Percentiles rank a stretch among this genome's conserved stretches.
Conservation (phyloP, 2,329 filamentous ascomycete genomes). For the Fusarium falciforme region DNA sequence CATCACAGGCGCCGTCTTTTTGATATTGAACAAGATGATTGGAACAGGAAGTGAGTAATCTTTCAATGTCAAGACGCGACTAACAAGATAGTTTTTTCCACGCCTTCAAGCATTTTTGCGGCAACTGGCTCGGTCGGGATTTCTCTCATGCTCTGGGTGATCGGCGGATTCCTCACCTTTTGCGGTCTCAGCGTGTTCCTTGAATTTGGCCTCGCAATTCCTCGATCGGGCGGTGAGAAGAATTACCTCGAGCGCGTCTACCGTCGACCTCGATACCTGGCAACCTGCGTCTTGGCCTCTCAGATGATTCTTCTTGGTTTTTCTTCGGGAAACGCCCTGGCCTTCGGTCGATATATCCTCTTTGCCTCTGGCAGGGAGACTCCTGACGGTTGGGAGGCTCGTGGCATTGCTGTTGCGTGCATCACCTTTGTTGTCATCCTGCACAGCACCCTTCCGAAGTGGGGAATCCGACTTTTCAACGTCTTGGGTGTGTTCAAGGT, state of each 20-base stretch:
- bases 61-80: background rate
- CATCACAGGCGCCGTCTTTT: slow-evolving; percentile 62
- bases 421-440: slow-evolving; percentile 66
- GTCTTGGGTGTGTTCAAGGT: slow-evolving; percentile 71
- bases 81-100: slow-evolving; percentile 60
- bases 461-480: slow-evolving; percentile 70
- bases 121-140: slow-evolving; percentile 63
- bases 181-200: slow-evolving; percentile 71
- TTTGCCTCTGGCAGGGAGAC: slow-evolving; percentile 61
- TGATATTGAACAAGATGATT: slow-evolving; percentile 70
- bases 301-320: slow-evolving; percentile 73
- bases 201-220: slow-evolving; percentile 72
- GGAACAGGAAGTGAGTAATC: slow-evolving; percentile 63
- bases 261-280: slow-evolving; percentile 66
- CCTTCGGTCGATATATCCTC: slow-evolving; percentile 69
- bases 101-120: slow-evolving; percentile 63
- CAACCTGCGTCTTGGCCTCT: slow-evolving; percentile 68
- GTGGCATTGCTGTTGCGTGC: slow-evolving; percentile 66
- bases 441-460: slow-evolving; percentile 65
- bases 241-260: slow-evolving; percentile 75
- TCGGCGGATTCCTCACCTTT: slow-evolving; percentile 65
- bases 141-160: slow-evolving; percentile 46
- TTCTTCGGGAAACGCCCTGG: slow-evolving; percentile 68
- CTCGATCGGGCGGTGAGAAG: slow-evolving; percentile 72
- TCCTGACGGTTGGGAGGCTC: slow-evolving; percentile 66